phyloP scores from a whole-genome alignment of 176 grass and related monocot species.

The Saccharum officinarum region DNA sequence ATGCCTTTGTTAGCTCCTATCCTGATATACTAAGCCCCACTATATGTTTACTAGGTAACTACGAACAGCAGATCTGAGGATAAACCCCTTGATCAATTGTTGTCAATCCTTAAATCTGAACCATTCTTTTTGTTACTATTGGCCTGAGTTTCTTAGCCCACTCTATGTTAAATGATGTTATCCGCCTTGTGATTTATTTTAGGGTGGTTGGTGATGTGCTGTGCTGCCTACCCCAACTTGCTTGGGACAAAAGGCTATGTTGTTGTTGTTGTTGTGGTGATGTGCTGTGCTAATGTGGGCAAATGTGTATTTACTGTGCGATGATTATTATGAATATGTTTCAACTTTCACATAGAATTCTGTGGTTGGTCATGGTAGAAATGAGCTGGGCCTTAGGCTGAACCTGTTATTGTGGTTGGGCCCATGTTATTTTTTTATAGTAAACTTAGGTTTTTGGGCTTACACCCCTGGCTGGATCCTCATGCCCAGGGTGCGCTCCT shows the following conservation, averaged over 20 bases:
- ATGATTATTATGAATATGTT: background rate
- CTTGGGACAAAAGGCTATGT: too few relatives aligned
- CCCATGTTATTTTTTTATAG: background rate
- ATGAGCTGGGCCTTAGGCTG: background rate
- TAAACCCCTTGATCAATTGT: background rate
- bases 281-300: background rate
- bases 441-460: background rate
- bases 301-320: background rate
- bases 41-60: background rate
- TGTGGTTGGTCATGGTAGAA: background rate
- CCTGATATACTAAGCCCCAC: background rate
- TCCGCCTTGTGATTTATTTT: background rate
- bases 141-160: background rate
- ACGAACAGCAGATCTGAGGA: background rate
- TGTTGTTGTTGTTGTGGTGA: too few relatives aligned
- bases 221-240: too few relatives aligned
- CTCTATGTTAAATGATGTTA: background rate
- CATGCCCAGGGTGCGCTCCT: background rate
- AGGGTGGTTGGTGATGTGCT: background rate
- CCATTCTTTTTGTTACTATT: background rate
- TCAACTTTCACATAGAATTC: background rate
- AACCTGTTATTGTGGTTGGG: background rate
- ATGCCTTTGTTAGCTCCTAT: conserved; percentile 7
- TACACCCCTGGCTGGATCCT: background rate
- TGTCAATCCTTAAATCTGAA: background rate